These are phyloP conservation scores for Fusarium pilosicola DNA, from an alignment of 2,329 filamentous ascomycete species.

Conservation along the genomic window DNA sequence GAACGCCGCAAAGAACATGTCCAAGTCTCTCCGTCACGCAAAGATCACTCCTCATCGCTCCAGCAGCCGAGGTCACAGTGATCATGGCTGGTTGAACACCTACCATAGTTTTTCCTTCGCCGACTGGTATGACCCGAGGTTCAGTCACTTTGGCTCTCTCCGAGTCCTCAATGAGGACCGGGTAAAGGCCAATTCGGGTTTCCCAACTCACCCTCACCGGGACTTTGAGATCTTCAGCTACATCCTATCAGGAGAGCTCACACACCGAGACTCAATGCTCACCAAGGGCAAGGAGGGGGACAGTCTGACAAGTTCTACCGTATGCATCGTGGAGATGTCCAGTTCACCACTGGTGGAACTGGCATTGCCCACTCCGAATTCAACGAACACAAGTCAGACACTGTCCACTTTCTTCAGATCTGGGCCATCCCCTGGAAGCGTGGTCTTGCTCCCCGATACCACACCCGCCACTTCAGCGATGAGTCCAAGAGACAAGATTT, in stretches of 20 bases:
- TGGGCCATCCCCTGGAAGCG: conserved; percentile 84
- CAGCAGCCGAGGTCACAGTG: conserved; percentile 75
- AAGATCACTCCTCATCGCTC: conserved; percentile 82
- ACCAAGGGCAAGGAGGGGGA: conserved; percentile 71
- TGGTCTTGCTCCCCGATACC: conserved; percentile 78
- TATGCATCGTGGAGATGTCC: conserved; percentile 83
- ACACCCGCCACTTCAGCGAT: conserved; percentile 78
- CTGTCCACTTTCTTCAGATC: conserved; percentile 88
- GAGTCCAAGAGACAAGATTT: conserved; percentile 77
- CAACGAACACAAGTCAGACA: conserved; percentile 76
- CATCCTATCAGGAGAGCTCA: conserved; percentile 85
- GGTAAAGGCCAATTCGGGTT: conserved; percentile 77
- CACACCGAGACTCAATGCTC: conserved; percentile 87
- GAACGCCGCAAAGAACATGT: conserved; percentile 61
- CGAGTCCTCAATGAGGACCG: conserved; percentile 91
- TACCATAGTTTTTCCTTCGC: conserved; percentile 91
- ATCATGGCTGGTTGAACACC: conserved; percentile 89
- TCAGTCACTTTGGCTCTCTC: conserved; percentile 77
- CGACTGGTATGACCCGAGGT: conserved; percentile 72
- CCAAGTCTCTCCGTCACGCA: conserved; percentile 71
- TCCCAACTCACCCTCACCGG: conserved; percentile 85
- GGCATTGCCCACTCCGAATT: conserved; percentile 84
- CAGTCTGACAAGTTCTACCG: conserved; percentile 72
- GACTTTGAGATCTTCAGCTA: conserved; percentile 94
- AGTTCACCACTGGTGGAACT: conserved; percentile 89